Conservation (phyloP, 1,139 yeast genomes). For the Debaryomyces udenii region DNA sequence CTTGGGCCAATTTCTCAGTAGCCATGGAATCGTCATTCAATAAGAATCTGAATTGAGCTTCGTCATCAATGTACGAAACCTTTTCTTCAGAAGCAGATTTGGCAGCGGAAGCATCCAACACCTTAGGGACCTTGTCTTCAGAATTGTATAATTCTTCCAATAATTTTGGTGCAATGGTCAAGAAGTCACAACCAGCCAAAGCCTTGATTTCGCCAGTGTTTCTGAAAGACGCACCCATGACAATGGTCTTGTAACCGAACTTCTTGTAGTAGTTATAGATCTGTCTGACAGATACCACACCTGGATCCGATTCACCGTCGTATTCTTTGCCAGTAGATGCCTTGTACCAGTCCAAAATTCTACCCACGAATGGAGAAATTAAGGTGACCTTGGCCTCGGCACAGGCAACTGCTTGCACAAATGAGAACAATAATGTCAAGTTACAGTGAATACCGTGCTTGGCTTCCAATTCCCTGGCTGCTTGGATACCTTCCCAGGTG, state of each 20-base stretch:
- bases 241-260: conserved; percentile 93
- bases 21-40: conserved; percentile 98
- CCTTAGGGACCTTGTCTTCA: conserved; percentile 73
- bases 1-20: conserved; percentile 95
- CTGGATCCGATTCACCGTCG: conserved; percentile 86
- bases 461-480: conserved; percentile 92
- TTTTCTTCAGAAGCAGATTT: conserved; percentile 59
- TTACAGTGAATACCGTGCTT: conserved; percentile 93
- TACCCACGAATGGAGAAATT: conserved; percentile 98
- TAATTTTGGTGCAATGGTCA: conserved; percentile 93
- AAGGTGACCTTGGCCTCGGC: conserved; percentile 97
- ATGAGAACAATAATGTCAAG: conserved; percentile 92
- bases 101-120: conserved; percentile 67
- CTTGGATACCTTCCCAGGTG: conserved; percentile 99
- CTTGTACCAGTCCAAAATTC: conserved; percentile 99
- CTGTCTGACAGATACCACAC: conserved; percentile 85
- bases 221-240: conserved; percentile 99
- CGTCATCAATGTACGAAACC: conserved; percentile 82
- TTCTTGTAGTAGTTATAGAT: conserved; percentile 98
- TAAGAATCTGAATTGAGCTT: conserved; percentile 85
- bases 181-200: conserved; percentile 95
- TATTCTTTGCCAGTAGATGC: conserved; percentile 89
- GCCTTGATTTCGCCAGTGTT: conserved; percentile 95
- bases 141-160: conserved; percentile 89
- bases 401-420: conserved; percentile 97